phyloP scores from a whole-genome alignment of 1,284 basidiomycete genomes.

The Schizophyllum commune region DNA sequence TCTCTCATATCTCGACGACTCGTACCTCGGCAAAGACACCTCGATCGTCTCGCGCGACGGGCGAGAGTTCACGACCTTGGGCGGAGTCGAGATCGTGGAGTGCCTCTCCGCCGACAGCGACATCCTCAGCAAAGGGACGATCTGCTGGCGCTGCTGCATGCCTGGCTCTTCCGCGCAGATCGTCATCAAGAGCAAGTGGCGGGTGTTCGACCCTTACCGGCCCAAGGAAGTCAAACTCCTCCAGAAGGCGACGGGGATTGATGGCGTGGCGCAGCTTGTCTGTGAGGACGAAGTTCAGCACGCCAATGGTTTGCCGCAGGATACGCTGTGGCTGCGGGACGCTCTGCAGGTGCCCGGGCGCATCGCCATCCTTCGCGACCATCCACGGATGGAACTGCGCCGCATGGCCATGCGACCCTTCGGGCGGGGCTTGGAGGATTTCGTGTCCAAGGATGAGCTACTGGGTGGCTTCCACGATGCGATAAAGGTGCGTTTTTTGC shows the following conservation, averaged over 20 bases:
- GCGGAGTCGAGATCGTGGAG: neutral
- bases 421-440: neutral
- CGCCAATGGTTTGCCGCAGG: neutral
- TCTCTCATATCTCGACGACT: constrained; percentile 1
- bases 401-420: constrained; percentile 3
- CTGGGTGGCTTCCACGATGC: constrained; percentile 7
- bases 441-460: constrained; percentile 5
- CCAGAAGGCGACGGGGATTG: neutral
- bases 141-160: constrained; percentile 1
- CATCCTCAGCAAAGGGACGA: constrained; percentile 1
- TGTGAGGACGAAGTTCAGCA: neutral
- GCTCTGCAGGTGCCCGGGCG: neutral
- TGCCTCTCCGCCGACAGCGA: neutral
- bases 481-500: constrained; percentile 2
- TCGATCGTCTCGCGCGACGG: neutral
- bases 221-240: constrained; percentile 3
- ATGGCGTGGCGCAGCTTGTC: neutral
- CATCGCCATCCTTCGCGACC: neutral
- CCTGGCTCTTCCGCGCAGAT: neutral
- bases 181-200: constrained; percentile 7
- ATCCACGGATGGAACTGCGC: neutral
- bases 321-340: neutral
- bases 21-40: neutral
- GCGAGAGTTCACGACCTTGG: neutral
- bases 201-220: neutral